Conservation (phyloP, 768 basidiomycete genomes). For the Russula griseocarnosa region DNA sequence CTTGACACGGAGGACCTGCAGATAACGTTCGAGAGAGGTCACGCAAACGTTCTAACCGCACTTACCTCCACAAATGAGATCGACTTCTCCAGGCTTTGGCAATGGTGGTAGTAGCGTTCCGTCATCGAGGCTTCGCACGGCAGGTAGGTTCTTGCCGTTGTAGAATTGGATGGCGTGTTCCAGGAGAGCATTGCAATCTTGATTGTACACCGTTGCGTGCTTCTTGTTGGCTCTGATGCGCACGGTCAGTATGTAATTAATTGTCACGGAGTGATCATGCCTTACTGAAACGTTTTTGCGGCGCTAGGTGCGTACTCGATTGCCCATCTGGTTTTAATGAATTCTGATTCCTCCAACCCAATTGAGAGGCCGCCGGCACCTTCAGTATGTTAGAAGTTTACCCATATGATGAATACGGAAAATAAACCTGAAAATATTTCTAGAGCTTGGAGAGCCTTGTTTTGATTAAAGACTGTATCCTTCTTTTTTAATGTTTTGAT, state of each 20-base stretch:
- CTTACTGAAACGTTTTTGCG: conserved; percentile 59
- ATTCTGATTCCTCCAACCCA: conserved; percentile 58
- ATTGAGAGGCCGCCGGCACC: conserved; percentile 74
- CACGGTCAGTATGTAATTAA: conserved; percentile 4
- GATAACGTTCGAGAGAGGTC: neutral
- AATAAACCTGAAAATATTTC: conserved; percentile 64
- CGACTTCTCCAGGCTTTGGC: conserved; percentile 57
- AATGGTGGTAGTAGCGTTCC: conserved; percentile 41
- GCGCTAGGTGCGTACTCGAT: conserved; percentile 63
- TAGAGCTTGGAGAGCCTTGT: conserved; percentile 51
- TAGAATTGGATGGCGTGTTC: conserved; percentile 51
- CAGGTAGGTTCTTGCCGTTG: conserved; percentile 40
- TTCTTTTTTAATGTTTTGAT: conserved; percentile 33
- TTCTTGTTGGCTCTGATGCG: conserved; percentile 58
- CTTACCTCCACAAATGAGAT: conserved; percentile 72
- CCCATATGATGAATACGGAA: neutral
- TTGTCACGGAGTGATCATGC: neutral
- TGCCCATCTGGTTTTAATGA: conserved; percentile 64
- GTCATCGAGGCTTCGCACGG: conserved; percentile 41
- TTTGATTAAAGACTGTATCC: conserved; percentile 35
- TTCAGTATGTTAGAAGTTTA: conserved; percentile 31
- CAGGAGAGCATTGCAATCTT: conserved; percentile 57
- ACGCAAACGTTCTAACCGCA: neutral
- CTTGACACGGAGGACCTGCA: conserved; percentile 72
- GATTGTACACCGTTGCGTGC: conserved; percentile 55